Base-by-base conservation (phyloP, 1,284 basidiomycete genomes). In the Taiwanofungus camphoratus region DNA sequence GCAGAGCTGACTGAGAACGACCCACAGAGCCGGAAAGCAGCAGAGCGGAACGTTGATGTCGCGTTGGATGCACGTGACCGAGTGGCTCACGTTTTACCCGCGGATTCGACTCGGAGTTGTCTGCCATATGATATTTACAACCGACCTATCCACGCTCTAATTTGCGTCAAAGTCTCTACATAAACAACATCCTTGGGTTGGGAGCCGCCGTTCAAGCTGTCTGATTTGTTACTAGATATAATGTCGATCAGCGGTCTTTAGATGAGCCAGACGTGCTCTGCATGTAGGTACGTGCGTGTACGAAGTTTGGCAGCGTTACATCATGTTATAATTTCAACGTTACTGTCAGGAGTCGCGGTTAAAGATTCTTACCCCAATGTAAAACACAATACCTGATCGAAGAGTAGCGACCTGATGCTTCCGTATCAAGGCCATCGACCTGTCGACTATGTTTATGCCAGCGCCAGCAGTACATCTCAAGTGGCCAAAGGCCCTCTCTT, bases 21-120 rank as follows among this genome's bases (percentile, higher is more conserved):
- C 35, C 30, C 23, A 41, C 30, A 29, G 26, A 39, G 20, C 22
- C 33, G 42, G 46, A 39, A 18, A 32, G 48, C 39, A 35, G 36
- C 32, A 38, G 36, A 36, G 38, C 36, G 35, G 51, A 58, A 58
- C 57, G 58, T 60, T 60, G 55, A 54, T 48, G 53, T 58, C 59
- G 59, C 57, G 59, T 57, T 58, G 36, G 31, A 12, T 16, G 27
- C 56, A 61, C 58, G 59, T 59, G 59, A 57, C 36, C 51, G 52
- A 53, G 37, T 29, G 26, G 26, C 15, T 36, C 24, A n/a, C n/a
- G n/a, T n/a, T n/a, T n/a, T n/a, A n/a, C n/a, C n/a, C n/a, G n/a
- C n/a, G n/a, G n/a, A n/a, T n/a, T n/a, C n/a, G n/a, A n/a, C n/a
- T n/a, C n/a, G n/a, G n/a, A n/a, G n/a, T n/a, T n/a, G n/a, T n/a